phyloP scores from a whole-genome alignment of 2,329 filamentous ascomycete species.

The Aspergillus eucalypticola region DNA sequence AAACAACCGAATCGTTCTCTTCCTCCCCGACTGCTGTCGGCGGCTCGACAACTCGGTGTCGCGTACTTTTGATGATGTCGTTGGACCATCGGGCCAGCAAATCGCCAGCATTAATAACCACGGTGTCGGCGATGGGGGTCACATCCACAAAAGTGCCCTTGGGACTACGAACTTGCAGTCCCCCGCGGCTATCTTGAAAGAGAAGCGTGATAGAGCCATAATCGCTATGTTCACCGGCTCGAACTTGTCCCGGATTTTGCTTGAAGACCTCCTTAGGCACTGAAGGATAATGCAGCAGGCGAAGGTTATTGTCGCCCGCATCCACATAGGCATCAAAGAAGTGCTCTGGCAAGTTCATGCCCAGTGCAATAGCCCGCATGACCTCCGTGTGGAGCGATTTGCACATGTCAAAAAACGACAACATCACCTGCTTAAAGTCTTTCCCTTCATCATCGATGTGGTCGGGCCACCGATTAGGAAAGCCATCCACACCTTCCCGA shows the following conservation, averaged over 20 bases:
- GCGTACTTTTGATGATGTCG: conserved; percentile 84
- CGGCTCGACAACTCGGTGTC: conserved; percentile 87
- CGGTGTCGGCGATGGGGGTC: conserved; percentile 75
- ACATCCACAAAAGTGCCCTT: conserved; percentile 79
- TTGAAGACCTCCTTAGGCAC: conserved; percentile 67
- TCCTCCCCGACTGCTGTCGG: conserved; percentile 54
- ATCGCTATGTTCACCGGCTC: conserved; percentile 76
- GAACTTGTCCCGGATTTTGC: conserved; percentile 67
- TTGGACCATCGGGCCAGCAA: conserved; percentile 86
- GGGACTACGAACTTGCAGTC: conserved; percentile 66
- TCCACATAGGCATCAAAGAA: conserved; percentile 79
- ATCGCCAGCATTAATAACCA: conserved; percentile 89
- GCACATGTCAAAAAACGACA: conserved; percentile 72
- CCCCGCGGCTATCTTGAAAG: conserved; percentile 59
- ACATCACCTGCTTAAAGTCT: conserved; percentile 71
- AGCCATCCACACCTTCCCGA: conserved; percentile 58
- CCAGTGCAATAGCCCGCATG: conserved; percentile 83
- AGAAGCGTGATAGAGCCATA: conserved; percentile 57
- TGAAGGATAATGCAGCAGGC: conserved; percentile 74
- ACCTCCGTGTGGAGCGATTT: conserved; percentile 73
- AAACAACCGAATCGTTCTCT: conserved; percentile 45
- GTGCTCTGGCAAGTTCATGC: conserved; percentile 67
- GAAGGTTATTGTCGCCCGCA: conserved; percentile 68
- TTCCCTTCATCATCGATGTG: conserved; percentile 54
- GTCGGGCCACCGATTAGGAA: conserved; percentile 78